Evolutionary conservation across 2,329 filamentous ascomycete species (phyloP), one percentile per base, ranked within the genome.

Genomic region (Endothia cerciana): DNA sequence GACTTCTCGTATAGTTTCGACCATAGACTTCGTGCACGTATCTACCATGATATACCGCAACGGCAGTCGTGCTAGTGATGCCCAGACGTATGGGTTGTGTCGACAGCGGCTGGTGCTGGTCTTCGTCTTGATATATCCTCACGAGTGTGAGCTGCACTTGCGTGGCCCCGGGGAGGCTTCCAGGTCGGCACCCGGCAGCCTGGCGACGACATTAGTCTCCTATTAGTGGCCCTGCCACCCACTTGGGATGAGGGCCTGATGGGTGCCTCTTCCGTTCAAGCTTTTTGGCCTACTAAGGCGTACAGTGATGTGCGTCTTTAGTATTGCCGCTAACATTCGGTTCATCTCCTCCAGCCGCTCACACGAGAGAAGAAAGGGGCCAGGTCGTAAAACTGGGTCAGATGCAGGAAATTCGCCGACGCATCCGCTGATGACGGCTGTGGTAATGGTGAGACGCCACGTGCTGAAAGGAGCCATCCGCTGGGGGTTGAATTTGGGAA

Each of bases 131-230:
- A 10, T 22, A 49, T 17, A 19, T 28, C n/a, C 10, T n/a, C n/a
- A 49, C 3, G 8, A 25, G 19, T 28, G 28, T 40, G 61, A 57
- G 22, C 58, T 55, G n/a, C n/a, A 56, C 58, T 59, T 63, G 64
- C 58, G 28, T 40, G 36, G n/a, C 19, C 49, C 56, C 63, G 36
- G 38, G 60, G 33, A 25, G 11, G 49, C 40, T 22, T 43, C 40
- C 19, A 59, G 58, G 65, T 65, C 65, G 59, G 62, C 49, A 65
- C 59, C 65, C 62, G 65, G 58, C 62, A 67, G 58, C 36, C 33
- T 41, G 59, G 58, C 45, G 51, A 25, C 22, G 22, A 45, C 60
- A 57, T 63, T 49, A 41, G n/a, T 60, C 57, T 38, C 49, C n/a
- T 40, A 55, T 45, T 28, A 58, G 43, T 55, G 60, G 51, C 49